Evolutionary conservation across 352 stramenopile species (phyloP).

Genomic region (Phytopythium vexans): DNA sequence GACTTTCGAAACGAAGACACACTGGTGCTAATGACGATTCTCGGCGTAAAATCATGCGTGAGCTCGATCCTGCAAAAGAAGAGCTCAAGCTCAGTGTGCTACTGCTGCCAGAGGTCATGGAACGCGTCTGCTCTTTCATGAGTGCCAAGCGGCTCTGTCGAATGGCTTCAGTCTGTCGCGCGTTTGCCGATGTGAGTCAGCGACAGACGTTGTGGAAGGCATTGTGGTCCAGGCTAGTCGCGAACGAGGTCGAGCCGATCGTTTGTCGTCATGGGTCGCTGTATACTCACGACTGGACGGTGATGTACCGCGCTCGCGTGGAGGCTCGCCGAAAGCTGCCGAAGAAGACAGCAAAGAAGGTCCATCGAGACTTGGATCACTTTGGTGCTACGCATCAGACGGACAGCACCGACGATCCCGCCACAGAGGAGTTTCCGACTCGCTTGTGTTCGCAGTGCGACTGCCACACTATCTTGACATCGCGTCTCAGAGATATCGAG

Average conservation of each 20-base stretch:
- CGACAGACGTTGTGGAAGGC: conserved; percentile 32
- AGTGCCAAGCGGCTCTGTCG: conserved; percentile 66
- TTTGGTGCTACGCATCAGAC: conserved; percentile 1
- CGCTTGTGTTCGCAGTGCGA: conserved; percentile 33
- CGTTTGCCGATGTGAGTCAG: conserved; percentile 34
- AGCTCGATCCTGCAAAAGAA: conserved; percentile 26
- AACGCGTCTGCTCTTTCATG: conserved; percentile 66
- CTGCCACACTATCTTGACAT: conserved; percentile 32
- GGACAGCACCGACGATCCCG: neutral
- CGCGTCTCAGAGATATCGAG: conserved; percentile 10
- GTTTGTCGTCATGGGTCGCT: conserved; percentile 20
- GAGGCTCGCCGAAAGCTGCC: conserved; percentile 17
- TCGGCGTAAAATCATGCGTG: neutral
- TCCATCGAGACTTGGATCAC: no score
- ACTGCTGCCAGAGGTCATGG: conserved; percentile 61
- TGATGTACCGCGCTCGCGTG: conserved; percentile 24
- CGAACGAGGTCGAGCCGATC: conserved; percentile 9
- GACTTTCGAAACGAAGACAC: conserved; percentile 11
- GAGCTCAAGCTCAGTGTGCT: conserved; percentile 48
- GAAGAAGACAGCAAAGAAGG: conserved; percentile 10
- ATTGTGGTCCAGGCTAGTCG: conserved; percentile 28
- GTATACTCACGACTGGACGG: conserved; percentile 35
- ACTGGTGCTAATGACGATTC: neutral
- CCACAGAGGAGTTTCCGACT: conserved; percentile 14
- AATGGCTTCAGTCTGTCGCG: conserved; percentile 47